Conservation (phyloP, 768 basidiomycete genomes). For the Zangia roseola region DNA sequence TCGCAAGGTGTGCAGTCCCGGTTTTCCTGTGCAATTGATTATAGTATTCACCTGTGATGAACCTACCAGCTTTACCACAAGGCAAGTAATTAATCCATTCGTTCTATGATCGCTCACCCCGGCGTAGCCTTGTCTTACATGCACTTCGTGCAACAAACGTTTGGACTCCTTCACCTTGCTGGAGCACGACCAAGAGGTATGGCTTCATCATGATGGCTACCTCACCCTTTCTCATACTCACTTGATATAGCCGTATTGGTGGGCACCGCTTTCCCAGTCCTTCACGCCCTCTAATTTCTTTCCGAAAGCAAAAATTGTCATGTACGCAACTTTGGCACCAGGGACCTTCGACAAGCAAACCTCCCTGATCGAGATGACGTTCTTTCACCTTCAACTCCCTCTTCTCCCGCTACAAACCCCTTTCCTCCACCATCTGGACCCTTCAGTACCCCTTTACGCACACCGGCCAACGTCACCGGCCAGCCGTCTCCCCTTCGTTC, state of each 20-base stretch:
- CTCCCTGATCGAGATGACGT: slow-evolving; percentile 49
- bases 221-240: slow-evolving; percentile 2
- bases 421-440: slow-evolving; percentile 14
- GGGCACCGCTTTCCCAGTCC: slow-evolving; percentile 7
- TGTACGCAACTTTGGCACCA: slow-evolving; percentile 73
- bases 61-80: slow-evolving; percentile 71
- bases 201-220: slow-evolving; percentile 16
- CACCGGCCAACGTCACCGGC: slow-evolving; percentile 21
- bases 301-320: slow-evolving; percentile 76
- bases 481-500: slow-evolving; percentile 28
- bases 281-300: neutral
- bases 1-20: slow-evolving; percentile 61
- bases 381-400: slow-evolving; percentile 32
- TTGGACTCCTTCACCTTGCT: slow-evolving; percentile 75
- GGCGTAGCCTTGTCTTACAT: slow-evolving; percentile 72
- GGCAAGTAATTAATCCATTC: slow-evolving; percentile 36
- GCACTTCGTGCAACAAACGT: slow-evolving; percentile 71
- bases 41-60: neutral
- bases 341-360: slow-evolving; percentile 69
- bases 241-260: slow-evolving; percentile 44
- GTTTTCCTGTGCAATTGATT: slow-evolving; percentile 1
- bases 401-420: slow-evolving; percentile 29
- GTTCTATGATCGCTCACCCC: slow-evolving; percentile 1
- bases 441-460: slow-evolving; percentile 10
- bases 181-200: slow-evolving; percentile 81